Evolutionary conservation across 2,329 filamentous ascomycete genomes (phyloP), one percentile per base, ranked within the genome.

Genomic region (Claviceps quebecensis): DNA sequence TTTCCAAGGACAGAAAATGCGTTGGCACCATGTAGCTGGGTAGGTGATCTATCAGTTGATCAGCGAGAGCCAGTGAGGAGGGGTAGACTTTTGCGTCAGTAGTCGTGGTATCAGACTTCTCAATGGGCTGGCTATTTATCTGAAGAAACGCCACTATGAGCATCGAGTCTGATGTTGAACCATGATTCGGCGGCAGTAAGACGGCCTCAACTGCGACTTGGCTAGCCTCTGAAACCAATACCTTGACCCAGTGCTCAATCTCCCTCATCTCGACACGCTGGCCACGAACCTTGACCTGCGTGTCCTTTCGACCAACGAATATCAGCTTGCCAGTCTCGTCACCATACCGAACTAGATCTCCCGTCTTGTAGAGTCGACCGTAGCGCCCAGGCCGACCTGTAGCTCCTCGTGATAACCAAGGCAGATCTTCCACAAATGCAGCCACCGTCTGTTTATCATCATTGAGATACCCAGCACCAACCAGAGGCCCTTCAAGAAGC

Each of bases 231-330:
- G 43, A 16, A 3, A 47, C 3, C 7, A 34, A 47, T 7, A 14
- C 11, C 29, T 26, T n/a, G 2, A 48, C 11, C 16, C 26, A 16
- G 46, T 44, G 40, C 37, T 60, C 58, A 2, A 60, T 52, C 29
- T 59, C 58, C 1, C 46, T 53, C 0, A 55, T 51, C 48, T 63
- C 61, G 16, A 63, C 49, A 8, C 60, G 57, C 39, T 61, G 56
- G 17, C 61, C 61, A 4, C 57, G 51, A 11, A 63, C 54, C 53
- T 62, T 62, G 45, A 58, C 50, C 17, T 62, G 60, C 1, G 50
- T 45, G 19, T 62, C 60, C 22, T 59, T 53, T 8, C 60, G 58
- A 0, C 59, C 58, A 14, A 61, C 53, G 47, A 59, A 62, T 46
- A 60, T 57, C 2, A 62, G 55, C 0, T 56, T 54, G 2, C 56